phyloP scores from a whole-genome alignment of 208 protist species.

The Trypanosoma conorhini region DNA sequence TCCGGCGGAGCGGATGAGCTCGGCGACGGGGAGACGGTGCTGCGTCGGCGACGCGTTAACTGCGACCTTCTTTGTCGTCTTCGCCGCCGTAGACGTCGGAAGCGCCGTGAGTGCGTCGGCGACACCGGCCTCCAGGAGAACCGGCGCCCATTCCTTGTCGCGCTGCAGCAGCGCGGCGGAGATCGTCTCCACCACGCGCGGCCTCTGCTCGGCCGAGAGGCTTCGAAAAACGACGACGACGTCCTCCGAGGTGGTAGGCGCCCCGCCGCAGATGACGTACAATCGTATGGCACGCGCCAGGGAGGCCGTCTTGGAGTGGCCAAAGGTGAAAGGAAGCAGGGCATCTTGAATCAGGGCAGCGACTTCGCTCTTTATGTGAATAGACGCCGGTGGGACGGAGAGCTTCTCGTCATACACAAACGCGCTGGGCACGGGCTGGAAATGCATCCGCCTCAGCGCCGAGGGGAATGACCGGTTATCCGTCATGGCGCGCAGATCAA shows the following conservation, averaged over 20 bases:
- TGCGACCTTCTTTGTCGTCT: not conserved
- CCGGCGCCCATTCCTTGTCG: conserved; percentile 46
- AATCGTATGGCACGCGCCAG: conserved; percentile 63
- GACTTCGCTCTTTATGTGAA: conserved; percentile 1
- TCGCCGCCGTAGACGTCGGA: conserved; percentile 4
- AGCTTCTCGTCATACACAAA: conserved; percentile 23
- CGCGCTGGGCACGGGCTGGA: conserved; percentile 65
- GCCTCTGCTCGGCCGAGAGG: conserved; percentile 39
- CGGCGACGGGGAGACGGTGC: not conserved
- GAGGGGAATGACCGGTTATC: conserved; percentile 37
- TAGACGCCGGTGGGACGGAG: conserved; percentile 7
- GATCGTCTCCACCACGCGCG: conserved; percentile 36
- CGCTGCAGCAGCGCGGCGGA: conserved; percentile 39
- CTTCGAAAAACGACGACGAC: conserved; percentile 43
- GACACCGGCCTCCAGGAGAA: conserved; percentile 60
- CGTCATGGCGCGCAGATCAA: conserved; percentile 55
- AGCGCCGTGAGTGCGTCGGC: conserved; percentile 29
- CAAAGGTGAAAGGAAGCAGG: conserved; percentile 51
- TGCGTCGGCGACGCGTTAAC: not conserved
- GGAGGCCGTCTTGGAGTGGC: conserved; percentile 38
- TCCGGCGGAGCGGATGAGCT: conserved; percentile 13
- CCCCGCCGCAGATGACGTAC: conserved; percentile 46
- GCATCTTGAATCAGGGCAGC: conserved; percentile 15
- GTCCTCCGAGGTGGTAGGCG: conserved; percentile 35
- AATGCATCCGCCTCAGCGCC: conserved; percentile 50